These are phyloP conservation scores for Linum lewisii DNA, from an alignment of 345 rosid species.

Conservation along the genomic window DNA sequence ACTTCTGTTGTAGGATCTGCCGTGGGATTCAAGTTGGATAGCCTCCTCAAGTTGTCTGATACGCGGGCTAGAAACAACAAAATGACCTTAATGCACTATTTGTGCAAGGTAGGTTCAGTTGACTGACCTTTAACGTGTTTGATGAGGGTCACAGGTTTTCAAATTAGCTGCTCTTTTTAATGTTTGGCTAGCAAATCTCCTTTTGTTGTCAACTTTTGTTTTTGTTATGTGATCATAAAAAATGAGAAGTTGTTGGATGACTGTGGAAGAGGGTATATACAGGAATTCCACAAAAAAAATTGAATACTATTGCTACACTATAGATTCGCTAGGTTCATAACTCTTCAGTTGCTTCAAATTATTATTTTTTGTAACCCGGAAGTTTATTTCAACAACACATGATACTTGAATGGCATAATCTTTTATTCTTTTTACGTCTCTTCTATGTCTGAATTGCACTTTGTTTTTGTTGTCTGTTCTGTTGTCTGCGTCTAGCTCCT, in stretches of 20 bases:
- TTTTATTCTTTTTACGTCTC: too few relatives aligned
- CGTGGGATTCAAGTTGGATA: constrained; percentile 93
- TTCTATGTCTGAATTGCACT: background rate
- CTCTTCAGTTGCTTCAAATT: too few relatives aligned
- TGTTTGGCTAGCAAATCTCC: too few relatives aligned
- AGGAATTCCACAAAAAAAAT: too few relatives aligned
- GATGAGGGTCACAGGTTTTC: background rate
- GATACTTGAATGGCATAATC: too few relatives aligned
- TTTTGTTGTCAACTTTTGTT: background rate
- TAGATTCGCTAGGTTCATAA: too few relatives aligned
- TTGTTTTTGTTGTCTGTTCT: background rate
- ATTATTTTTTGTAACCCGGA: too few relatives aligned
- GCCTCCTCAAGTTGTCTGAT: constrained; percentile 93
- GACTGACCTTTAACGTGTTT: constrained; percentile 9
- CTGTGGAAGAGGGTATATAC: too few relatives aligned
- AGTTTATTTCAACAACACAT: too few relatives aligned
- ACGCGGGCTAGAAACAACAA: constrained; percentile 93
- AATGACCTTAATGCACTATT: constrained; percentile 94
- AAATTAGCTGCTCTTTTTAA: too few relatives aligned
- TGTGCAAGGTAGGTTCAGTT: constrained; percentile 80
- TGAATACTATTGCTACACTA: too few relatives aligned
- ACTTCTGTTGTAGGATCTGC: constrained; percentile 63
- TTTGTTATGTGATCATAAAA: background rate
- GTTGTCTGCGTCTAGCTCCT: constrained; percentile 43
- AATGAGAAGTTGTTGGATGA: background rate